phyloP scores from a whole-genome alignment of 305 asterid species.

The Fraxinus baroniana region DNA sequence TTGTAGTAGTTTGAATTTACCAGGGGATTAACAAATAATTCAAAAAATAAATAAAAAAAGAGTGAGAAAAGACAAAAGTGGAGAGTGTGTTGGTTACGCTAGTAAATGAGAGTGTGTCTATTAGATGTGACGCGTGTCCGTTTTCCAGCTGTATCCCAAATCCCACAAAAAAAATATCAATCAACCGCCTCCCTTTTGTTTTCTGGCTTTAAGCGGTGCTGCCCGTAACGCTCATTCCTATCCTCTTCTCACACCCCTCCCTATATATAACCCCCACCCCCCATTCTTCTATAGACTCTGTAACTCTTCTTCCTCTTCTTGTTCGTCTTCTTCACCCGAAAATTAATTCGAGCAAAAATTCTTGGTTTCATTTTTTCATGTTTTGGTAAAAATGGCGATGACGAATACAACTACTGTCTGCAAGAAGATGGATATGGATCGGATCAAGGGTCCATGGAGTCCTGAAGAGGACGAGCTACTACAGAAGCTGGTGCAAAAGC shows the following conservation, averaged over 20 bases:
- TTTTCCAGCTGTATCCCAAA: constrained; percentile 35
- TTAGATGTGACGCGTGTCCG: constrained; percentile 27
- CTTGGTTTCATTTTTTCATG: neutral
- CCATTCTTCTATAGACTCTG: neutral
- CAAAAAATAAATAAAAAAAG: neutral
- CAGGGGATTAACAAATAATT: neutral
- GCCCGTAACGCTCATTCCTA: neutral
- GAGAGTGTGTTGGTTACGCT: constrained; percentile 15
- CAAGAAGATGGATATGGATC: constrained; percentile 56
- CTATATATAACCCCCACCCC: constrained; percentile 9
- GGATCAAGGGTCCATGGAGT: constrained; percentile 95
- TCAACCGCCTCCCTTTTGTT: constrained; percentile 15
- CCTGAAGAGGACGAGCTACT: constrained; percentile 79
- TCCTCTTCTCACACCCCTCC: neutral
- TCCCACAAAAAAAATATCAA: neutral
- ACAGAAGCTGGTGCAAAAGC: constrained; percentile 63
- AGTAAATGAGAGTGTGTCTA: neutral
- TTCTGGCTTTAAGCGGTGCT: constrained; percentile 4
- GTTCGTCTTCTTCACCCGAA: neutral
- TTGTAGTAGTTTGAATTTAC: too few relatives aligned
- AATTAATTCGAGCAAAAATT: neutral
- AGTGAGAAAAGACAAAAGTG: neutral
- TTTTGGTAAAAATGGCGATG: constrained; percentile 29
- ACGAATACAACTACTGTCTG: constrained; percentile 15
- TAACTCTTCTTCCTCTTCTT: neutral